Percentiles rank a stretch among this genome's conserved stretches.
phyloP scores from a whole-genome alignment of 2,329 filamentous ascomycete genomes.

The Nemania sp. region DNA sequence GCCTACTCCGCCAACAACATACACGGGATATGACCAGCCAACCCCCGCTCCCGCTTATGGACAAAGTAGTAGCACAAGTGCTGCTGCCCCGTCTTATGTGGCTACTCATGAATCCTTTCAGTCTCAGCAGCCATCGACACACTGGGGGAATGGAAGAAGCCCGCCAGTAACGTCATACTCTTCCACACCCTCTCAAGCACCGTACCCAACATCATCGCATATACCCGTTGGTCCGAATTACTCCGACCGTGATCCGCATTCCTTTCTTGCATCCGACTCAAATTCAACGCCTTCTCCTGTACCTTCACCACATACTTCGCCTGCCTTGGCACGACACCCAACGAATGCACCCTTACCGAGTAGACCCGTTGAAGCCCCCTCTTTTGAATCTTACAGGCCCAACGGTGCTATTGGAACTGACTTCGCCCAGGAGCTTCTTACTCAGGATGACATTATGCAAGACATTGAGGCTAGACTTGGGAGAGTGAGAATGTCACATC shows the following conservation, averaged over 20 bases:
- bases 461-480: constrained; percentile 62
- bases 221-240: constrained; percentile 60
- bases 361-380: constrained; percentile 52
- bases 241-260: constrained; percentile 51
- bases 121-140: constrained; percentile 36
- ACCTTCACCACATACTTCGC: constrained; percentile 51
- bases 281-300: constrained; percentile 55
- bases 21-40: constrained; percentile 48
- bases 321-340: constrained; percentile 59
- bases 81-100: constrained; percentile 27
- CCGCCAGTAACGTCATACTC: constrained; percentile 46
- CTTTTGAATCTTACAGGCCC: constrained; percentile 50
- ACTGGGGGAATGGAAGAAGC: constrained; percentile 47
- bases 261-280: constrained; percentile 52
- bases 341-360: constrained; percentile 65
- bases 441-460: constrained; percentile 60
- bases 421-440: constrained; percentile 46
- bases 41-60: constrained; percentile 45
- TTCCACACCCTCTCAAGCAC: constrained; percentile 47
- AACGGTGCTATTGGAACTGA: constrained; percentile 42
- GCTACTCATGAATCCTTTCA: constrained; percentile 42
- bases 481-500: constrained; percentile 44
- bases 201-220: constrained; percentile 57
- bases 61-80: constrained; percentile 31
- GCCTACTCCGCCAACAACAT: constrained; percentile 38